phyloP scores from a whole-genome alignment of 2,329 filamentous ascomycete species.

The Lasiodiplodia citricola region DNA sequence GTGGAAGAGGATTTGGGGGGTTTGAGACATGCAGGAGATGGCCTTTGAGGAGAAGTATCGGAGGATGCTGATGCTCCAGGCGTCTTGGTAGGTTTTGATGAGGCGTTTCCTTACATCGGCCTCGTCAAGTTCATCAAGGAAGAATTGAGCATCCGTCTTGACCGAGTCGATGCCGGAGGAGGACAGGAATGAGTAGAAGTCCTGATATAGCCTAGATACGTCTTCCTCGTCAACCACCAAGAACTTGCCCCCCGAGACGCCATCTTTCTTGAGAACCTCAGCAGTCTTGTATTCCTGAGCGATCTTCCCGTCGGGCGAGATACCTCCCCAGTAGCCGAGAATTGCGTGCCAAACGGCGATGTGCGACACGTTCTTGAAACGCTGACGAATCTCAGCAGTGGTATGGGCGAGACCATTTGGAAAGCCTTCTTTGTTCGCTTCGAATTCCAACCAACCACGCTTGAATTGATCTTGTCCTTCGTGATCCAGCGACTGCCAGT shows the following conservation, averaged over 20 bases:
- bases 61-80: constrained; percentile 79
- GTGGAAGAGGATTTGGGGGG: constrained; percentile 84
- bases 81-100: constrained; percentile 78
- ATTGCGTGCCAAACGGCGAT: constrained; percentile 25
- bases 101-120: constrained; percentile 74
- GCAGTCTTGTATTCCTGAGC: constrained; percentile 79
- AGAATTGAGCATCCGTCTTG: constrained; percentile 93
- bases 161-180: constrained; percentile 80
- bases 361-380: constrained; percentile 60
- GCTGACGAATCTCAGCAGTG: constrained; percentile 69
- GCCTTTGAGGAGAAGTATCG: constrained; percentile 77
- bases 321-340: constrained; percentile 87
- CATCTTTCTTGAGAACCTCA: constrained; percentile 60
- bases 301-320: constrained; percentile 75
- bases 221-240: constrained; percentile 77
- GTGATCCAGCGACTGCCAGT: constrained; percentile 79
- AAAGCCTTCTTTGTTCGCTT: constrained; percentile 80
- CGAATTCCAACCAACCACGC: constrained; percentile 67
- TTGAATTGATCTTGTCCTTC: constrained; percentile 58
- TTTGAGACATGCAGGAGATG: constrained; percentile 95
- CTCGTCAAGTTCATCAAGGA: constrained; percentile 75
- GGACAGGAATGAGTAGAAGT: constrained; percentile 86
- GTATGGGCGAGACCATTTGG: constrained; percentile 78
- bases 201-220: constrained; percentile 77
- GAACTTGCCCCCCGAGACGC: constrained; percentile 68